Evolutionary conservation across 1,139 yeast genomes (phyloP).

Genomic region (Meyerozyma guilliermondii): DNA sequence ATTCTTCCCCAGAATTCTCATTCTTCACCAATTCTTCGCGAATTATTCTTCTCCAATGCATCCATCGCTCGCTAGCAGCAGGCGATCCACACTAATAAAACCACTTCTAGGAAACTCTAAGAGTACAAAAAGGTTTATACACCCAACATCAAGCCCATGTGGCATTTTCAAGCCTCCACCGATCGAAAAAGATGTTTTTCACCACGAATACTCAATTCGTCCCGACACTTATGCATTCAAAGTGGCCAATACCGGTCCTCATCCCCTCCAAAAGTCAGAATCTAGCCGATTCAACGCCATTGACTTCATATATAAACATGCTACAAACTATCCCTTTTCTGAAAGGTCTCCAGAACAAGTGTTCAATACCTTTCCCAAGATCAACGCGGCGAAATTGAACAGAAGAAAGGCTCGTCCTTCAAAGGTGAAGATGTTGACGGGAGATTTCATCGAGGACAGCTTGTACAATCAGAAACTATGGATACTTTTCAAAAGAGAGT

Average conservation of each 20-base stretch:
- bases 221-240: slow-evolving; percentile 47
- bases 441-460: slow-evolving; percentile 83
- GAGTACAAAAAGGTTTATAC: not conserved
- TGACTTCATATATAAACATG: slow-evolving; percentile 35
- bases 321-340: slow-evolving; percentile 43
- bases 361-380: slow-evolving; percentile 32
- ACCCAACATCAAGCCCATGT: not conserved
- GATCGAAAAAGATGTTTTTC: slow-evolving; percentile 21
- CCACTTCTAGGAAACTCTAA: not conserved
- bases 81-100: not conserved
- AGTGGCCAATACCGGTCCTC: slow-evolving; percentile 20
- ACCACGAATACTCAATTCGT: slow-evolving; percentile 44
- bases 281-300: slow-evolving; percentile 22
- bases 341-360: slow-evolving; percentile 37
- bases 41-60: not conserved
- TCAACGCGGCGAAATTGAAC: slow-evolving; percentile 43
- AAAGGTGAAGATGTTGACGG: slow-evolving; percentile 60
- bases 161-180: slow-evolving; percentile 1
- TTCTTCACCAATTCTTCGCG: not conserved
- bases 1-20: too few relatives aligned
- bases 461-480: slow-evolving; percentile 76
- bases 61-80: not conserved
- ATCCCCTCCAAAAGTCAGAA: slow-evolving; percentile 26
- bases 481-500: slow-evolving; percentile 77
- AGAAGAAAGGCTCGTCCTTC: slow-evolving; percentile 49